Conservation (phyloP, 331 rosid genomes). For the Malus hybrid region DNA sequence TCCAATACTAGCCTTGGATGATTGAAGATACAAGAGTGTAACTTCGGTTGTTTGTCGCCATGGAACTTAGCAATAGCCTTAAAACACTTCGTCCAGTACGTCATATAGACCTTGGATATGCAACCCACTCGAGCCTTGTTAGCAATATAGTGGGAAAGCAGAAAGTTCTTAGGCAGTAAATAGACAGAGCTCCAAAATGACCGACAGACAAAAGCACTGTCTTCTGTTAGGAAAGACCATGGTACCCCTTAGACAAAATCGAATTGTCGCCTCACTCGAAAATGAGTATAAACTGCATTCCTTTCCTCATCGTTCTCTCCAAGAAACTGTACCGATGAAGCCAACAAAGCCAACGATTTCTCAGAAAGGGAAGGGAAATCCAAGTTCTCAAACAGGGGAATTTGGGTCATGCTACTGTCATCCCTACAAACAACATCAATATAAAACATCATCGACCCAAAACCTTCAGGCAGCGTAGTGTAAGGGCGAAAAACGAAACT, state of each 20-base stretch:
- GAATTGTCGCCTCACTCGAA: not conserved
- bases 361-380: not conserved
- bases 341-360: too few relatives aligned
- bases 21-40: too few relatives aligned
- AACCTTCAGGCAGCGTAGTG: accelerated
- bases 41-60: accelerated
- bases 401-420: not conserved
- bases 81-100: too few relatives aligned
- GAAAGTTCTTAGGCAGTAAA: too few relatives aligned
- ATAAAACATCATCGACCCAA: not conserved
- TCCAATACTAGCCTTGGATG: too few relatives aligned
- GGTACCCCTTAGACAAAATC: not conserved
- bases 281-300: not conserved
- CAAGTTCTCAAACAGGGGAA: accelerated
- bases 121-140: not conserved
- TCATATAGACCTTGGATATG: not conserved
- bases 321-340: accelerated
- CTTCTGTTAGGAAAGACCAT: not conserved
- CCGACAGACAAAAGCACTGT: accelerated
- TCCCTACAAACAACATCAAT: accelerated
- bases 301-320: not conserved
- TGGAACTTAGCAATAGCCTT: too few relatives aligned
- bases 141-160: not conserved
- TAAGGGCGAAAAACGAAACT: not conserved
- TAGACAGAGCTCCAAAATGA: not conserved